These are phyloP conservation scores for Ilyonectria mors-panacis DNA, from an alignment of 2,329 filamentous ascomycete genomes.

Conservation along the genomic window DNA sequence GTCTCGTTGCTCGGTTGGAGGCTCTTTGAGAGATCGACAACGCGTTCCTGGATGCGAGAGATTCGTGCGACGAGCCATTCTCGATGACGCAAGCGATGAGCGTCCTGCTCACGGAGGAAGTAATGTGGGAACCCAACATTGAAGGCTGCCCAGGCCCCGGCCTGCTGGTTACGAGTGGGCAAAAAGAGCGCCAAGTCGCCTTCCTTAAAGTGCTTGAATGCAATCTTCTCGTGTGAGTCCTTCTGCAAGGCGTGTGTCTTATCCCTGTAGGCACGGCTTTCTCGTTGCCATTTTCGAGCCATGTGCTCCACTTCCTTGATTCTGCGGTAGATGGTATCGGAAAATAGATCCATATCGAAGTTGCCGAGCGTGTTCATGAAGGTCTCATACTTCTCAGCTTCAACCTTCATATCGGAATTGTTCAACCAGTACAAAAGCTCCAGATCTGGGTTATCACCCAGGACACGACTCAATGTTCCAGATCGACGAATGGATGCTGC, in stretches of 20 bases:
- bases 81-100: constrained; percentile 84
- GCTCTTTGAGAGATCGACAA: constrained; percentile 91
- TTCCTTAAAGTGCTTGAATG: constrained; percentile 95
- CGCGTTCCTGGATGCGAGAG: constrained; percentile 88
- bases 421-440: constrained; percentile 88
- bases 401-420: constrained; percentile 73
- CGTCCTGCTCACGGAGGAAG: constrained; percentile 94
- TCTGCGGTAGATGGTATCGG: constrained; percentile 88
- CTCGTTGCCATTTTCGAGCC: constrained; percentile 92
- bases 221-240: constrained; percentile 95
- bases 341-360: constrained; percentile 88
- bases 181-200: constrained; percentile 95
- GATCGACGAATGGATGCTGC: constrained; percentile 68
- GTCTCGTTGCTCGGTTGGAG: constrained; percentile 67
- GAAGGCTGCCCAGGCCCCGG: constrained; percentile 97
- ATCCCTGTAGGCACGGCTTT: constrained; percentile 88
- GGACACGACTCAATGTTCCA: constrained; percentile 67
- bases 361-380: constrained; percentile 81
- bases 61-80: constrained; percentile 99
- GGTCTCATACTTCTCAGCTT: constrained; percentile 80
- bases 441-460: constrained; percentile 76
- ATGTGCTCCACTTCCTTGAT: constrained; percentile 95
- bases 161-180: constrained; percentile 93
- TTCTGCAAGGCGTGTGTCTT: constrained; percentile 85
- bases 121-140: constrained; percentile 98